Evolutionary conservation across 805 yeast species (phyloP).

Genomic region (Saturnispora quitensis): DNA sequence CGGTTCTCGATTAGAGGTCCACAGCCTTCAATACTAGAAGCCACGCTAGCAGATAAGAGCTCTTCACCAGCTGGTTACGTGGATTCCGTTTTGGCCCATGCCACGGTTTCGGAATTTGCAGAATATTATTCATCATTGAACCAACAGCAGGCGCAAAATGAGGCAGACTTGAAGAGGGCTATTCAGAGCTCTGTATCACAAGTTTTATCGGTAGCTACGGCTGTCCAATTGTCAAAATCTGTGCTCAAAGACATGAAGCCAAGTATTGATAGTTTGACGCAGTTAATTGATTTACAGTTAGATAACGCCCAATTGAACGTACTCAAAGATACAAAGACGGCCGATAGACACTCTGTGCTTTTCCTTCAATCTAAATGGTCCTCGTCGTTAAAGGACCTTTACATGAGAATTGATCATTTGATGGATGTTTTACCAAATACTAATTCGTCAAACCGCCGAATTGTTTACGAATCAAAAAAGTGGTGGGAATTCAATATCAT

Average conservation of each 20-base stretch:
- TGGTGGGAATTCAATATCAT: conserved; percentile 86
- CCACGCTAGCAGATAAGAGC: neutral
- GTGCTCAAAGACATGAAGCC: conserved; percentile 54
- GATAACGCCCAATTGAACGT: conserved; percentile 21
- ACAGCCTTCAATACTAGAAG: neutral
- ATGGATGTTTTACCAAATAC: conserved; percentile 65
- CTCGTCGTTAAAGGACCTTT: conserved; percentile 55
- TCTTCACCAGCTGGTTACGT: neutral
- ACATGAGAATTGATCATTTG: conserved; percentile 85
- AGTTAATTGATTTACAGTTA: conserved; percentile 39
- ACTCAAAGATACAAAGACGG: conserved; percentile 7
- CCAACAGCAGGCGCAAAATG: conserved; percentile 28
- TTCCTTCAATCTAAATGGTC: conserved; percentile 80
- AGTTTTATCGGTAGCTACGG: conserved; percentile 49
- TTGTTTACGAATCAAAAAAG: conserved; percentile 66
- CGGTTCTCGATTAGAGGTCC: conserved; percentile 7
- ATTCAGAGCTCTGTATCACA: conserved; percentile 56
- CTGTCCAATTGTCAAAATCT: conserved; percentile 52
- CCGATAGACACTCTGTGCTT: conserved; percentile 61
- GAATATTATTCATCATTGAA: conserved; percentile 3
- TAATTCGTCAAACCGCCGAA: conserved; percentile 50
- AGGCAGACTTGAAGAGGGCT: conserved; percentile 47
- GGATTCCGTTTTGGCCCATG: conserved; percentile 2
- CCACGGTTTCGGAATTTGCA: conserved; percentile 6
- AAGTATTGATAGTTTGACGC: conserved; percentile 50